A percentile compares a stretch with the other conserved stretches of the same genome.
These are phyloP conservation scores for Chalaropsis thielavioides DNA, from an alignment of 2,329 filamentous ascomycete species.

Conservation along the genomic window DNA sequence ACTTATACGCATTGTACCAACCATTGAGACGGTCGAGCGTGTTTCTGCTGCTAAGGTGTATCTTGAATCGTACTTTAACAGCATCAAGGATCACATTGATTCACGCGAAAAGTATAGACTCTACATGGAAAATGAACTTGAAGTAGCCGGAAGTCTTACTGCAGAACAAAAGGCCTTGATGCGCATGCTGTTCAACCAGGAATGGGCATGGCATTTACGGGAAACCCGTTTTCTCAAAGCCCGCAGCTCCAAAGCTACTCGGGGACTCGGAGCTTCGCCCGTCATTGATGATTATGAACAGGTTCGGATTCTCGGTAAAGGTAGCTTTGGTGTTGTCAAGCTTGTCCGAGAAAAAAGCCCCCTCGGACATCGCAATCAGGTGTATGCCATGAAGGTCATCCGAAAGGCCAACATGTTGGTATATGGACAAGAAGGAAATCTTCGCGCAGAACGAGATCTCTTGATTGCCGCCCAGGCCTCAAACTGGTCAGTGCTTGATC, in stretches of 20 bases:
- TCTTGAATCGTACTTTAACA: slow-evolving; percentile 71
- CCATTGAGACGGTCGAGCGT: slow-evolving; percentile 53
- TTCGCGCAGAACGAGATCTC: slow-evolving; percentile 84
- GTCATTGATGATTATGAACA: slow-evolving; percentile 50
- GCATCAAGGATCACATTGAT: slow-evolving; percentile 39
- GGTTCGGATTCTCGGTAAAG: slow-evolving; percentile 73
- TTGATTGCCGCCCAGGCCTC: slow-evolving; percentile 80
- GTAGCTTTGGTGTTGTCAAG: slow-evolving; percentile 85
- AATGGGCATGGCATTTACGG: slow-evolving; percentile 63
- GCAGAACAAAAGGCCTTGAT: slow-evolving; percentile 38
- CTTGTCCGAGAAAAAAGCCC: slow-evolving; percentile 53
- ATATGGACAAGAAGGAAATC: slow-evolving; percentile 80
- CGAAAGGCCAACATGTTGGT: slow-evolving; percentile 85
- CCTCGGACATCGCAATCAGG: slow-evolving; percentile 30
- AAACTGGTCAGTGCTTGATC: slow-evolving; percentile 41
- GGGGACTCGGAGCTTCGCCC: slow-evolving; percentile 22
- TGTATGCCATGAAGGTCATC: slow-evolving; percentile 96
- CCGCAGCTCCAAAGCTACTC: slow-evolving; percentile 29
- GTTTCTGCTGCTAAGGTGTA: slow-evolving; percentile 71
- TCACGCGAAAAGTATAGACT: slow-evolving; percentile 24
- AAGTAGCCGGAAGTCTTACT: slow-evolving; percentile 37
- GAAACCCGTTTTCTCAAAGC: slow-evolving; percentile 56
- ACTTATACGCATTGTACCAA: slow-evolving; percentile 20
- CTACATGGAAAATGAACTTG: slow-evolving; percentile 37
- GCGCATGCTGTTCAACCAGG: slow-evolving; percentile 44